Evolutionary conservation across 2,329 filamentous ascomycete genomes (phyloP).

Genomic region (Fusarium protoensiforme): DNA sequence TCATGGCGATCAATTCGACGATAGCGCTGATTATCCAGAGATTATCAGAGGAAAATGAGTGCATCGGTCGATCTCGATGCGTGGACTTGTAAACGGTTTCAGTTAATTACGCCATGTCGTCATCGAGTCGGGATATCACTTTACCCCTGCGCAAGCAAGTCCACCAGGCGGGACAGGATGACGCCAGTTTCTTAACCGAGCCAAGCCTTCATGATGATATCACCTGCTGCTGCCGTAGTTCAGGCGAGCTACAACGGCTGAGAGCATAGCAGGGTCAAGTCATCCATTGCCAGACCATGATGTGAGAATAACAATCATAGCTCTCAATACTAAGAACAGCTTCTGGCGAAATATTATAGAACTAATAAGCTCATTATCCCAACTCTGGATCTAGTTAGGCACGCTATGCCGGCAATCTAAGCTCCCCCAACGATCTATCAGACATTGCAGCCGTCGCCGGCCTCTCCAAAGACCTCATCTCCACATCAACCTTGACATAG

Average conservation of each 20-base stretch:
- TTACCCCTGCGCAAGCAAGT: neutral
- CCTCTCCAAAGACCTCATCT: slow-evolving; percentile 20
- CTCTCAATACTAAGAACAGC: neutral
- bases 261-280: neutral
- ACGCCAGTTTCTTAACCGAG: neutral
- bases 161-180: neutral
- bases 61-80: neutral
- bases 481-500: slow-evolving; percentile 23
- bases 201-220: neutral
- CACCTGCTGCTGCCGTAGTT: neutral
- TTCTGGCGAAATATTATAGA: too few species aligned
- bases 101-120: neutral
- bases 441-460: neutral
- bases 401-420: neutral
- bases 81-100: neutral
- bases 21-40: neutral
- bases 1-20: neutral
- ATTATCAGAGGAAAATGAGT: neutral
- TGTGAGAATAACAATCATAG: neutral
- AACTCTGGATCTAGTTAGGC: neutral
- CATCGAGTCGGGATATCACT: neutral
- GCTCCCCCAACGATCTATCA: neutral
- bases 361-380: neutral
- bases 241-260: neutral
- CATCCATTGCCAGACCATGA: neutral